Evolutionary conservation across 148 eudicot species (phyloP), one percentile per base, ranked within the genome.

Genomic region (Rhododendron molle): DNA sequence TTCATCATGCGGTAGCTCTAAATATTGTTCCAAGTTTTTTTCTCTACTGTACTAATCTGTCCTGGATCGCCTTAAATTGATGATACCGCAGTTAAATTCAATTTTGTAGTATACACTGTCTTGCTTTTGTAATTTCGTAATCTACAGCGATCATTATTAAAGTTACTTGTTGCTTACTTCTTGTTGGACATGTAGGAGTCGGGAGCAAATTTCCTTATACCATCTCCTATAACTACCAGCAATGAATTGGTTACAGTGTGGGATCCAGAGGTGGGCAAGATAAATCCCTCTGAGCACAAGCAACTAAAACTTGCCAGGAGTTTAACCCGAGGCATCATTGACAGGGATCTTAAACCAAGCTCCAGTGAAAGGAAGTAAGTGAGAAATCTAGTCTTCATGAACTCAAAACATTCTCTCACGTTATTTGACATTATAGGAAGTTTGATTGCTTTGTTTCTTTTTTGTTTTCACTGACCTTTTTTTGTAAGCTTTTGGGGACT

Each of bases 201-300:
- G 28, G 99, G 98, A 85, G 94, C 97, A 85, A 97, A 97, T 88
- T 92, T 95, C 84, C 90, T 94, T 81, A 89, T 97, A 88, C 93
- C 96, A 40, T 92, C 98, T 83, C 96, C 98, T 44, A 90, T 97
- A 71, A 93, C 98, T 78, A 91, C 98, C 84, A 92, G 91, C 87
- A 96, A 96, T 90, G 99, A 96, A 88, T 91, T 96, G 82, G 99
- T 96, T 86, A 93, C 94, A 16, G 97, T 96, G 44, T 96, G 98
- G 97, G 99, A 96, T 85, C 98, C 99, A 80, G 99, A 95, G 86
- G 93, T 95, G 79, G 99, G 98, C 71, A 97, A 93, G 86, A 92
- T 88, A 62, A 97, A 97, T 91, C 99, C 96, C 87, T 95, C 98
- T 80, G 98, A 97, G 90, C 98, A 97, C 93, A 97, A 97, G 90